Base-by-base conservation (phyloP, 2,329 filamentous ascomycete species). In the Furcasterigmium sp. region DNA sequence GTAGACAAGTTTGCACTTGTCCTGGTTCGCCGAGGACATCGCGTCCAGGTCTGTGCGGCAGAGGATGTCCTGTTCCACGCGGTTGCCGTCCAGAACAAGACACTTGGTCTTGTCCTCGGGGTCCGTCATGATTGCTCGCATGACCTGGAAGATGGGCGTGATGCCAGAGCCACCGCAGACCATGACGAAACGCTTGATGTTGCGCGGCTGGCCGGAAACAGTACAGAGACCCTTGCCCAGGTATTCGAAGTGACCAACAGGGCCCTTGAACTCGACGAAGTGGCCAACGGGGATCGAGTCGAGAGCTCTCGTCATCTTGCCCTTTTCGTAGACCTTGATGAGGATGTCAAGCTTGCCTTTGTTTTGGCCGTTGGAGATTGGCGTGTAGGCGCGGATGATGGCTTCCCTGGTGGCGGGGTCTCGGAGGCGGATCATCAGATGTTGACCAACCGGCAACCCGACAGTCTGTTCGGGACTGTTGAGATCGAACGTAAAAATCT, bases 101-200 rank as follows among this genome's bases (percentile, higher is more conserved):
- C 88, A 95, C 3, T 61, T 66, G 1, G 87, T 93, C 8, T 61
- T 51, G 55, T 91, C 87, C 0, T 69, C 59, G 2, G 59, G 53
- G 49, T 91, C 80, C 37, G 75, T 70, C 60, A 90, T 75, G 0
- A 94, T 78, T 0, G 87, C 84, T 7, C 87, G 73, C 41, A 94
- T 69, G 3, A 95, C 86, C 56, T 93, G 87, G 61, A 82, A 93
- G 50, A 95, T 87, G 0, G 91, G 91, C n/a, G 91, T 95, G 56
- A 96, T 85, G 1, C 91, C 91, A n/a, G 80, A 87, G 6, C 91
- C 91, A 13, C 78, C 91, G 53, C 87, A 93, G 25, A 95, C 82
- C 89, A 95, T 95, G 57, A 86, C 71, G 61, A 95, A 88, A 11
- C 75, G 76, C 41, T 74, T 76, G 1, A 94, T 76, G 0, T 53